Conservation (phyloP, 2,329 filamentous ascomycete species). For the Fusarium sp. region DNA sequence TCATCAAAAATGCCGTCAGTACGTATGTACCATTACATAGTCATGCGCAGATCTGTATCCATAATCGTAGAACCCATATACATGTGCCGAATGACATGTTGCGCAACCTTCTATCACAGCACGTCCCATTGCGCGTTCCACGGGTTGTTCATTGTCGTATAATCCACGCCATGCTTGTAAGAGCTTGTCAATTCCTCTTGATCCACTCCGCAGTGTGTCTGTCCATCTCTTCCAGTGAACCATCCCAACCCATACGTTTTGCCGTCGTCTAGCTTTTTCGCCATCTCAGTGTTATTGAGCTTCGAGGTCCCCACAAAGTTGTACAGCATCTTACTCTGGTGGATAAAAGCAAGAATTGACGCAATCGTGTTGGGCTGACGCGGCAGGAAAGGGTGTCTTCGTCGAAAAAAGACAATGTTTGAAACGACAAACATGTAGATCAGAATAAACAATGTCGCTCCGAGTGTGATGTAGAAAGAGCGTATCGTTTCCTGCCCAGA, state of each 20-base stretch:
- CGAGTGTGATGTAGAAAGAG: constrained; percentile 77
- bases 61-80: constrained; percentile 24
- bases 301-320: constrained; percentile 79
- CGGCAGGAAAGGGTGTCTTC: constrained; percentile 78
- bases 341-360: constrained; percentile 80
- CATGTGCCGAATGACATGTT: constrained; percentile 13
- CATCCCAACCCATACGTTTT: constrained; percentile 81
- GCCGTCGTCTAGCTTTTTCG: constrained; percentile 67
- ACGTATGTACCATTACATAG: constrained; percentile 12
- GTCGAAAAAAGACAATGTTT: constrained; percentile 69
- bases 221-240: constrained; percentile 79
- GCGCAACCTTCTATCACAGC: constrained; percentile 39
- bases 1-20: constrained; percentile 11
- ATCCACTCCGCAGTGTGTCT: constrained; percentile 82
- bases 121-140: constrained; percentile 62
- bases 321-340: constrained; percentile 84
- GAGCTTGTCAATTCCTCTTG: constrained; percentile 76
- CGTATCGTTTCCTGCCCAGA: constrained; percentile 70
- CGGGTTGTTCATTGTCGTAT: constrained; percentile 63
- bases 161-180: constrained; percentile 74
- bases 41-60: constrained; percentile 27
- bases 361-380: constrained; percentile 84
- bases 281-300: constrained; percentile 72
- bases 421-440: constrained; percentile 73
- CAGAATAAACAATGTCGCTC: constrained; percentile 73